Percentiles rank a stretch among this genome's conserved stretches.
Evolutionary conservation across 345 rosid species (phyloP).

Genomic region (Gossypium mustelinum): DNA sequence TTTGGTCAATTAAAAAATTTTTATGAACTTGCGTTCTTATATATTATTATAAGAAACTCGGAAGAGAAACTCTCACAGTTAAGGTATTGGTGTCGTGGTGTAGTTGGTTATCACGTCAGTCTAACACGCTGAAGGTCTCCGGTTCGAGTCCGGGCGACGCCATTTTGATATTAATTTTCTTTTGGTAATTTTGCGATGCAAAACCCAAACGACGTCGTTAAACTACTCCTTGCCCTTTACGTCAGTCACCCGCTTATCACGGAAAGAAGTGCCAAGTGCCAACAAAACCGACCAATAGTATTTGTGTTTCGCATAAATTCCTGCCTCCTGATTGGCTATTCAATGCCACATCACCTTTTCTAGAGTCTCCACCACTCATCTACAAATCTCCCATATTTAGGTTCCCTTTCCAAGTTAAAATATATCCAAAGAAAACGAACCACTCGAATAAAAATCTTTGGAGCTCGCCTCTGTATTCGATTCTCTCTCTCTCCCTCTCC

Average conservation of each 20-base stretch:
- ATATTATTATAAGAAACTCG: too few relatives aligned
- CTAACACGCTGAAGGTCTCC: constrained; percentile 99
- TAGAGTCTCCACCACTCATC: constrained; percentile 16
- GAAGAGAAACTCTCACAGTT: accelerated
- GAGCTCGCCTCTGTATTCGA: not conserved
- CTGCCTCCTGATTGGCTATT: constrained; percentile 36
- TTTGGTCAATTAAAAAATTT: too few relatives aligned
- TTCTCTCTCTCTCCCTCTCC: too few relatives aligned
- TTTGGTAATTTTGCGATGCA: too few relatives aligned
- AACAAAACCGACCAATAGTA: not conserved
- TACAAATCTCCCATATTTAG: not conserved
- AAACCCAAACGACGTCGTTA: not conserved
- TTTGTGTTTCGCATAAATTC: constrained; percentile 40
- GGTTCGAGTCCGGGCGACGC: constrained; percentile 73
- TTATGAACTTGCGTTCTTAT: too few relatives aligned
- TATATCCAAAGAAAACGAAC: not conserved
- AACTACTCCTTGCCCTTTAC: not conserved
- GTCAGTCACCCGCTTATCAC: not conserved
- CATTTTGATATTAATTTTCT: too few relatives aligned
- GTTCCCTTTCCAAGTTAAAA: too few relatives aligned
- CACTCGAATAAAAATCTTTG: not conserved
- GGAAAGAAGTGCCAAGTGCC: too few relatives aligned
- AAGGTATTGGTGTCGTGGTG: constrained; percentile 75
- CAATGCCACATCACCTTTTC: constrained; percentile 47
- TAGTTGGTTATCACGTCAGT: constrained; percentile 99